A percentile compares a stretch with the other conserved stretches of the same genome.
These are phyloP conservation scores for Poa pratensis DNA, from an alignment of 176 grass and related monocot genomes.

Conservation along the genomic window DNA sequence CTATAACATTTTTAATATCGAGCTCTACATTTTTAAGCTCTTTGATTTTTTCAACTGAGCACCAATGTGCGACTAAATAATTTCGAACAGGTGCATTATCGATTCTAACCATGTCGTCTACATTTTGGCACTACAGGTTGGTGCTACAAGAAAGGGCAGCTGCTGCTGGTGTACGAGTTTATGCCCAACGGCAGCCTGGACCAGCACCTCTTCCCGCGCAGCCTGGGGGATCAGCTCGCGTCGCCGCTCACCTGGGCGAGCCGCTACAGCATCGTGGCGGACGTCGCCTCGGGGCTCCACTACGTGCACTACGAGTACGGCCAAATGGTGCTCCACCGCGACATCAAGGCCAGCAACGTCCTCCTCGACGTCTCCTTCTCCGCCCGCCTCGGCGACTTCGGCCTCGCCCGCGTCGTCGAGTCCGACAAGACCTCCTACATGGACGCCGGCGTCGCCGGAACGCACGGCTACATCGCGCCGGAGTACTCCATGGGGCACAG, in stretches of 20 bases:
- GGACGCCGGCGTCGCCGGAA: slow-evolving; percentile 58
- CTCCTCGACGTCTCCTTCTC: slow-evolving; percentile 60
- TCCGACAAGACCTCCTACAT: slow-evolving; percentile 45
- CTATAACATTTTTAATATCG: background rate
- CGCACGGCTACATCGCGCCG: slow-evolving; percentile 66
- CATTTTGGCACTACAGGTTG: slow-evolving; percentile 41
- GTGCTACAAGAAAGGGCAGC: slow-evolving; percentile 59
- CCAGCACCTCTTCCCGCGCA: slow-evolving; percentile 46
- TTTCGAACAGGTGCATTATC: too few species aligned
- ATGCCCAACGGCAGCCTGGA: slow-evolving; percentile 87
- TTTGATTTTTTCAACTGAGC: background rate
- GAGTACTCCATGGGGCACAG: slow-evolving; percentile 55
- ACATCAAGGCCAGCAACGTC: slow-evolving; percentile 74
- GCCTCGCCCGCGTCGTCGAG: slow-evolving; percentile 66
- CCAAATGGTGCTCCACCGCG: slow-evolving; percentile 67
- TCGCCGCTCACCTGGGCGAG: slow-evolving; percentile 49
- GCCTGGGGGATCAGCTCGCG: slow-evolving; percentile 8
- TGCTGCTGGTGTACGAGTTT: slow-evolving; percentile 90
- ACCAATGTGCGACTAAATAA: background rate
- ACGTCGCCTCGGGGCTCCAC: slow-evolving; percentile 62
- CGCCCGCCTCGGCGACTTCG: slow-evolving; percentile 77
- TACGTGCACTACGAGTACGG: slow-evolving; percentile 79
- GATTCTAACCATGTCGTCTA: background rate
- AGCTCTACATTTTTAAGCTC: background rate
- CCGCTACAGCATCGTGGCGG: slow-evolving; percentile 56